Percentiles rank a stretch among this genome's conserved stretches.
These are phyloP conservation scores for Actinomortierella wolfii DNA, from an alignment of 371 early-diverging fungal species.

Conservation along the genomic window DNA sequence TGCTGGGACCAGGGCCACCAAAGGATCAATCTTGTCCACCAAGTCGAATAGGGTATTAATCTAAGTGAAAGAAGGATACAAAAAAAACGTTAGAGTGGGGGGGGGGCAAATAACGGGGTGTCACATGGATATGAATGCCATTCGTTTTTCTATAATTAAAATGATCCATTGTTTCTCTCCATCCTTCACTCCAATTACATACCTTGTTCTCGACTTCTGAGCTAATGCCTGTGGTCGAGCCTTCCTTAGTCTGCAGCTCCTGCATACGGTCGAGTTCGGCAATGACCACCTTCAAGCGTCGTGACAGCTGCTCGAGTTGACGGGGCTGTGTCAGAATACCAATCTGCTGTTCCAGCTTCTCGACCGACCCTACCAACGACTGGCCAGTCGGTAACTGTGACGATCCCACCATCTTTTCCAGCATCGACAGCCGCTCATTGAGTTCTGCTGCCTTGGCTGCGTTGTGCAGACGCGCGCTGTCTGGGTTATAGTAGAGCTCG, in stretches of 20 bases:
- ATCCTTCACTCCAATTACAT: not conserved
- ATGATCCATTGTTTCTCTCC: not conserved
- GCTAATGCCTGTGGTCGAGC: constrained; percentile 43
- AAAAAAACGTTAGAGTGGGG: not conserved
- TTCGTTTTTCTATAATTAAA: too few relatives aligned
- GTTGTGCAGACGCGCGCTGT: constrained; percentile 61
- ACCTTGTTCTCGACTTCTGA: constrained; percentile 49
- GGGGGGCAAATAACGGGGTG: not conserved
- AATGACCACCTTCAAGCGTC: constrained; percentile 72
- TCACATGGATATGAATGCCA: too few relatives aligned
- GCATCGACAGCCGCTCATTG: constrained; percentile 77
- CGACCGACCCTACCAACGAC: constrained; percentile 69
- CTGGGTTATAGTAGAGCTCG: constrained; percentile 79
- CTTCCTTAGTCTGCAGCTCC: constrained; percentile 65
- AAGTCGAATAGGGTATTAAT: constrained; percentile 75
- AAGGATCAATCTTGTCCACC: constrained; percentile 78
- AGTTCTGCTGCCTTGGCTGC: constrained; percentile 68
- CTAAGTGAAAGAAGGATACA: constrained; percentile 20
- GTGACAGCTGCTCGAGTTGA: constrained; percentile 74
- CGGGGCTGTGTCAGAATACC: constrained; percentile 78
- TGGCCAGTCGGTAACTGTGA: constrained; percentile 60
- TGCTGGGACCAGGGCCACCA: constrained; percentile 79
- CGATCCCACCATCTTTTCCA: constrained; percentile 84
- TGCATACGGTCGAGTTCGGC: constrained; percentile 78
- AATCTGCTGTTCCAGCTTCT: constrained; percentile 82